Evolutionary conservation across 805 yeast genomes (phyloP).

Genomic region (Wickerhamomyces bovis): DNA sequence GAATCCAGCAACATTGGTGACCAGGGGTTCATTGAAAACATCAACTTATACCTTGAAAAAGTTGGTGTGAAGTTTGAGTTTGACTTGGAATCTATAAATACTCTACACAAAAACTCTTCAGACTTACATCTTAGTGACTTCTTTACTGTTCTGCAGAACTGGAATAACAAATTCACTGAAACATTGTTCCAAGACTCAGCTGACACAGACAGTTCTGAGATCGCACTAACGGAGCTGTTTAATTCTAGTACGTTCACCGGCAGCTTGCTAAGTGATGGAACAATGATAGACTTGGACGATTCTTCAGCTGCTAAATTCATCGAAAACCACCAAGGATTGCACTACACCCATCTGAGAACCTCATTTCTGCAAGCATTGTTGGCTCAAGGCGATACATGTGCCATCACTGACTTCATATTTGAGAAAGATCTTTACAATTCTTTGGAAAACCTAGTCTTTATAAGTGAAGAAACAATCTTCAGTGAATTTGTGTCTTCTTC

Average conservation of each 20-base stretch:
- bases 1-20: background rate
- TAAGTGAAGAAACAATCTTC: constrained; percentile 20
- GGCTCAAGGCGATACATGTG: constrained; percentile 19
- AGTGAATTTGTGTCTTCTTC: background rate
- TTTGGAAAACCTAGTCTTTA: constrained; percentile 15
- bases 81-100: constrained; percentile 5
- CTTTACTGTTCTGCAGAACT: constrained; percentile 9
- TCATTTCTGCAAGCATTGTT: constrained; percentile 24
- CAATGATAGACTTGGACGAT: constrained; percentile 13
- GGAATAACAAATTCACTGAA: constrained; percentile 26
- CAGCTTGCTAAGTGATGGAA: constrained; percentile 6
- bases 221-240: constrained; percentile 26
- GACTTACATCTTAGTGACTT: constrained; percentile 8
- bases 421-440: constrained; percentile 14
- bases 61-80: background rate
- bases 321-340: constrained; percentile 22
- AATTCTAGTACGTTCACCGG: constrained; percentile 25
- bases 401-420: constrained; percentile 36
- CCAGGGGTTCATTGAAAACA: constrained; percentile 5
- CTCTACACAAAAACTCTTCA: background rate
- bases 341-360: constrained; percentile 34
- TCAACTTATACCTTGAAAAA: constrained; percentile 5
- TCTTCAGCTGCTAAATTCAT: constrained; percentile 22
- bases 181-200: constrained; percentile 13
- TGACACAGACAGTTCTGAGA: constrained; percentile 4